These are phyloP conservation scores for Rhododendron griersonianum DNA, from an alignment of 148 eudicot species.

Conservation along the genomic window DNA sequence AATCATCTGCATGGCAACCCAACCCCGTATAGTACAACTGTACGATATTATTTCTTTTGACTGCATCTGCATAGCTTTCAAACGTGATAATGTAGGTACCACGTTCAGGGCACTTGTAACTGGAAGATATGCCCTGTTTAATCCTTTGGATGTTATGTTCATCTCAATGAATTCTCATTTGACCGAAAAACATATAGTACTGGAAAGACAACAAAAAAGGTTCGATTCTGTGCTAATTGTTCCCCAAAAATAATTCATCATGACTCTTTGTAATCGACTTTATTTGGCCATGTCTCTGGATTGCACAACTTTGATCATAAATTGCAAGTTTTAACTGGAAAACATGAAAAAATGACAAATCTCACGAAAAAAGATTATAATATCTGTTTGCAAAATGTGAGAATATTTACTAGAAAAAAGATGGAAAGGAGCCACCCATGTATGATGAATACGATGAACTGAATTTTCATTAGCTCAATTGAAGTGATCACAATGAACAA, in stretches of 20 bases:
- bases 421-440: background rate
- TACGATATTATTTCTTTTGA: background rate
- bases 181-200: too few species aligned
- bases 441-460: background rate
- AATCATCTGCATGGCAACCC: background rate
- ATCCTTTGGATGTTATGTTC: background rate
- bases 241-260: background rate
- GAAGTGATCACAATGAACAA: background rate
- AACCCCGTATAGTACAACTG: background rate
- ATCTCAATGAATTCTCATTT: background rate
- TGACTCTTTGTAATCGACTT: background rate
- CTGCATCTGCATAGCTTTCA: background rate
- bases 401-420: background rate
- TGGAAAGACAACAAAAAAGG: background rate
- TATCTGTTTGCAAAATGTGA: background rate
- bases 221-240: background rate
- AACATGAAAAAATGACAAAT: background rate
- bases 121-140: background rate
- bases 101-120: background rate
- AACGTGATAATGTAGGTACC: background rate
- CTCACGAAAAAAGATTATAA: background rate
- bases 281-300: slow-evolving; percentile 3
- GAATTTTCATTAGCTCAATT: background rate
- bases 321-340: background rate
- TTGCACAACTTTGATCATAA: background rate